These are phyloP conservation scores for Sporisorium reilianum DNA, from an alignment of 1,284 basidiomycete genomes.

Conservation along the genomic window DNA sequence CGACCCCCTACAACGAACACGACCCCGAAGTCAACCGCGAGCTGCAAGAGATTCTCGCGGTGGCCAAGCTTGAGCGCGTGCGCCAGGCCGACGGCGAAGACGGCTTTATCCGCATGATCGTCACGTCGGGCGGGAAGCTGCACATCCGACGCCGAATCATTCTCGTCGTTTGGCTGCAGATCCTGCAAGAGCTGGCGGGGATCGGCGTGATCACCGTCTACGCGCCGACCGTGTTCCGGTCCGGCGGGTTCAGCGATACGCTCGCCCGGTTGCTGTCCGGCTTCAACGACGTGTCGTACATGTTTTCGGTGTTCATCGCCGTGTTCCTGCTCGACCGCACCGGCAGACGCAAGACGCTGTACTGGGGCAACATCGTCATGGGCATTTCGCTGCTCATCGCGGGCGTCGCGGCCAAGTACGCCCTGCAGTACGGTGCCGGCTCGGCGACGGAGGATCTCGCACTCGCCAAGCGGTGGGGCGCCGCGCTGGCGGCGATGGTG, in stretches of 20 bases:
- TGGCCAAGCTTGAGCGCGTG: constrained; percentile 26
- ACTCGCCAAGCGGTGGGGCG: constrained; percentile 35
- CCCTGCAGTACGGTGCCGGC: constrained; percentile 25
- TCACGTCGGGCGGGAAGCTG: constrained; percentile 18
- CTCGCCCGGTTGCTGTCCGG: constrained; percentile 28
- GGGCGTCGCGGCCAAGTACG: constrained; percentile 35
- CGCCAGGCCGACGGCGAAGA: constrained; percentile 30
- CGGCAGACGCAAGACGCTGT: constrained; percentile 24
- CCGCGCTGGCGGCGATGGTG: constrained; percentile 34
- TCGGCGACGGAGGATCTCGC: constrained; percentile 14
- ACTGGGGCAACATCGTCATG: constrained; percentile 33
- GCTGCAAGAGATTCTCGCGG: constrained; percentile 26
- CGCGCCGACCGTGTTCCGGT: constrained; percentile 35
- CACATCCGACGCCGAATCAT: constrained; percentile 34
- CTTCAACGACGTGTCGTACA: constrained; percentile 40
- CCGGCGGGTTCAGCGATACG: constrained; percentile 30
- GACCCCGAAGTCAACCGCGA: constrained; percentile 20
- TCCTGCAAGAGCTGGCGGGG: constrained; percentile 30
- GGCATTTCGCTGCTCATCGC: constrained; percentile 26
- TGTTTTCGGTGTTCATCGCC: constrained; percentile 32
- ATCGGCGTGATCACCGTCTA: constrained; percentile 40
- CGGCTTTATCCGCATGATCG: constrained; percentile 17
- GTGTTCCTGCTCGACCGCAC: constrained; percentile 28
- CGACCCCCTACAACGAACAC: constrained; percentile 27
- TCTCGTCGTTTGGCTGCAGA: constrained; percentile 32